phyloP scores from a whole-genome alignment of 192 early-diverging fungal genomes.

The Backusella morwellensis region DNA sequence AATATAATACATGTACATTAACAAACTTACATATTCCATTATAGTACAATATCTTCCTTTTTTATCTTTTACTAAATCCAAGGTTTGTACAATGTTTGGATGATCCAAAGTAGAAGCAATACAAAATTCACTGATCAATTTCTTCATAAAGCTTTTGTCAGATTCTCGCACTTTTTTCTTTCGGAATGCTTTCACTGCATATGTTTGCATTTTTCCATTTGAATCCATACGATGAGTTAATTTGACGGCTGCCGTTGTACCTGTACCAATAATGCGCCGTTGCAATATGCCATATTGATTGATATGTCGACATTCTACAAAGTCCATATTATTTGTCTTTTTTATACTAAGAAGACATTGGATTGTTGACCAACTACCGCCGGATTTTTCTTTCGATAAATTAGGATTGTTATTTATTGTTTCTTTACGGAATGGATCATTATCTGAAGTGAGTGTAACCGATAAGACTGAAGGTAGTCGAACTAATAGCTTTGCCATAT shows the following conservation, averaged over 20 bases:
- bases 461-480: not conserved
- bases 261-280: slow-evolving; percentile 63
- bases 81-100: slow-evolving; percentile 87
- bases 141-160: slow-evolving; percentile 94
- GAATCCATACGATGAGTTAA: slow-evolving; percentile 29
- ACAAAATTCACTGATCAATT: slow-evolving; percentile 92
- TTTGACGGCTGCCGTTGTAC: slow-evolving; percentile 87
- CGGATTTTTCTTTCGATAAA: not conserved
- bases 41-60: slow-evolving; percentile 78
- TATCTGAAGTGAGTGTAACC: not conserved
- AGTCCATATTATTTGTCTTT: not conserved
- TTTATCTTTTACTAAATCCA: slow-evolving; percentile 94
- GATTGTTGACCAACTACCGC: not conserved
- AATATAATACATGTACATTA: not conserved
- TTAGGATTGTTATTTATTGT: not conserved
- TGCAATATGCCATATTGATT: slow-evolving; percentile 9
- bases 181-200: slow-evolving; percentile 92
- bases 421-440: not conserved
- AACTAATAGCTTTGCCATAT: not conserved
- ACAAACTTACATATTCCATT: slow-evolving; percentile 57
- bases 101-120: slow-evolving; percentile 83
- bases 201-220: slow-evolving; percentile 54
- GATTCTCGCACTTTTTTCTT: slow-evolving; percentile 68
- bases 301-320: not conserved
- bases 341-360: not conserved